Conservation (phyloP, 2,329 filamentous ascomycete species). For the Thielaviopsis musarum region DNA sequence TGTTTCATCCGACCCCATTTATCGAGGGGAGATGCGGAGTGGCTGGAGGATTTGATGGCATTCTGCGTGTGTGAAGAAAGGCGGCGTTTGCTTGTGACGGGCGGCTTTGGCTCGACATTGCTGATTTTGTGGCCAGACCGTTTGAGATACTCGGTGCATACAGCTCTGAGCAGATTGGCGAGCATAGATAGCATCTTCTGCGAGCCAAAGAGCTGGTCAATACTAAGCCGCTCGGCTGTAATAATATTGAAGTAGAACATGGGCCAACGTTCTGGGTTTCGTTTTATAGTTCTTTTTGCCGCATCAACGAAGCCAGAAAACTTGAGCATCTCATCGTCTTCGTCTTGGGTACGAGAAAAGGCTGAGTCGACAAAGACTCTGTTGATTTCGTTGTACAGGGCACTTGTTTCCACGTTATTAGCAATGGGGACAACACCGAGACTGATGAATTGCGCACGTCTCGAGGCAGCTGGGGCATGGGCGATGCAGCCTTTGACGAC, state of each 20-base stretch:
- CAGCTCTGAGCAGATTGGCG: constrained; percentile 46
- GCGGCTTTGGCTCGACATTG: neutral
- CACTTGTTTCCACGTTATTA: constrained; percentile 37
- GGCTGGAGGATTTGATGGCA: neutral
- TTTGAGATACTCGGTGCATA: constrained; percentile 59
- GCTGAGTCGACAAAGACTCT: constrained; percentile 55
- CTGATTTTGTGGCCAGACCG: constrained; percentile 22
- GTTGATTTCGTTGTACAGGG: constrained; percentile 67
- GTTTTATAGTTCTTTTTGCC: constrained; percentile 29
- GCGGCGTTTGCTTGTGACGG: neutral
- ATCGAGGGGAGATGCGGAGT: neutral
- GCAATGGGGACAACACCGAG: constrained; percentile 53
- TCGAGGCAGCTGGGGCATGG: constrained; percentile 50
- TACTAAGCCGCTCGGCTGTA: constrained; percentile 14
- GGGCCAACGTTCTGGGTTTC: constrained; percentile 65
- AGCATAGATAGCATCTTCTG: neutral
- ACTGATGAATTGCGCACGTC: constrained; percentile 63
- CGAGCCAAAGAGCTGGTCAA: constrained; percentile 1
- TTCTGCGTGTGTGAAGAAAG: neutral
- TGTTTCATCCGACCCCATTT: neutral
- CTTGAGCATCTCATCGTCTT: constrained; percentile 24
- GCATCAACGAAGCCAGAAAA: constrained; percentile 25
- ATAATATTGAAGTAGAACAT: constrained; percentile 71
- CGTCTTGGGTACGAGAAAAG: constrained; percentile 43
- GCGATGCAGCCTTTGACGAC: constrained; percentile 57